Percentiles rank a stretch among this genome's conserved stretches.
Evolutionary conservation across 148 eudicot genomes (phyloP).

Genomic region (Vaccinium corymbosum): DNA sequence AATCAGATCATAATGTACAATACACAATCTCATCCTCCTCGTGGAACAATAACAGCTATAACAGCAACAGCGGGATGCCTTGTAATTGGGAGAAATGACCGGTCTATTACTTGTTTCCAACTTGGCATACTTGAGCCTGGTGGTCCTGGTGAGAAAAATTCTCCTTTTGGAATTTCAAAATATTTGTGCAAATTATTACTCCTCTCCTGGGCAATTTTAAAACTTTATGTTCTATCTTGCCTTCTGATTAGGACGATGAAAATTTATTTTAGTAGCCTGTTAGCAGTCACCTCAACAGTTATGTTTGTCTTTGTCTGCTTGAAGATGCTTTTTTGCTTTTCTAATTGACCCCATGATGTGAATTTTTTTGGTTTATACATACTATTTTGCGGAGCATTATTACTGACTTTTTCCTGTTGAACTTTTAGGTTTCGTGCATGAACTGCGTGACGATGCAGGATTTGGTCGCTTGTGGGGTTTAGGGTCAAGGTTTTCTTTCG

Average conservation of each 20-base stretch:
- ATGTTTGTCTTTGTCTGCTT: background rate
- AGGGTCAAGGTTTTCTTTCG: constrained; percentile 63
- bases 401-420: constrained; percentile 7
- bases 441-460: constrained; percentile 84
- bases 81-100: constrained; percentile 80
- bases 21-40: constrained; percentile 42
- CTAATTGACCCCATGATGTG: background rate
- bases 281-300: background rate
- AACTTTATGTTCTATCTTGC: constrained; percentile 1
- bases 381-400: background rate
- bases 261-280: background rate
- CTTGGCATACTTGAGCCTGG: constrained; percentile 64
- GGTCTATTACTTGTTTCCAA: constrained; percentile 66
- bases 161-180: constrained; percentile 1
- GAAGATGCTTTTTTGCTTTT: background rate
- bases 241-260: background rate
- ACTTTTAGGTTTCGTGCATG: constrained; percentile 59
- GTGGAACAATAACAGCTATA: constrained; percentile 57
- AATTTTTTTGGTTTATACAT: background rate
- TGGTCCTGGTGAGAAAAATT: constrained; percentile 49
- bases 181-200: background rate
- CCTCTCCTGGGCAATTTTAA: background rate
- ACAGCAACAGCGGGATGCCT: constrained; percentile 66
- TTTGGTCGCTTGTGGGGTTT: constrained; percentile 89
- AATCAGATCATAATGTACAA: constrained; percentile 54